These are phyloP conservation scores for Phialocephala sp. DNA, from an alignment of 2,329 filamentous ascomycete genomes.

Conservation along the genomic window DNA sequence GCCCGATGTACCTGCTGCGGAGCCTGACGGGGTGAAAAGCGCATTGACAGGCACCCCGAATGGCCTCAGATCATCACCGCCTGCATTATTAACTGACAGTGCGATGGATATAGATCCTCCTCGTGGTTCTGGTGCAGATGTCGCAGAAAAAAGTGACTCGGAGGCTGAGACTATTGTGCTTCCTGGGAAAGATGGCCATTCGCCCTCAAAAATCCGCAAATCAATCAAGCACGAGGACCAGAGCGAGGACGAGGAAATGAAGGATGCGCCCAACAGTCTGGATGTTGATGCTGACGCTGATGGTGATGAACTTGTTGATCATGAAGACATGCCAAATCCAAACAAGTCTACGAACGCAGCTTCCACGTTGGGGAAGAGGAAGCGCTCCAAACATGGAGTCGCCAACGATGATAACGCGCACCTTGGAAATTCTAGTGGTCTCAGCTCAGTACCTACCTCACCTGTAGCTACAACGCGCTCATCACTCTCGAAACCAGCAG, in stretches of 20 bases:
- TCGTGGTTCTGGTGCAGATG: constrained; percentile 29
- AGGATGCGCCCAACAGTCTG: constrained; percentile 28
- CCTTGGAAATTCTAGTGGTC: constrained; percentile 53
- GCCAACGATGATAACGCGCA: constrained; percentile 34
- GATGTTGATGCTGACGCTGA: constrained; percentile 10
- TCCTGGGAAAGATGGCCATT: constrained; percentile 67
- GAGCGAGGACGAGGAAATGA: constrained; percentile 58
- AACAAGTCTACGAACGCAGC: constrained; percentile 38
- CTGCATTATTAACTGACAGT: constrained; percentile 30
- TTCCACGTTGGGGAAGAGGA: constrained; percentile 54
- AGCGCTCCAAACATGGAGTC: constrained; percentile 47
- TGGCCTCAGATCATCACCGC: constrained; percentile 42
- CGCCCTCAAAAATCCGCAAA: constrained; percentile 67
- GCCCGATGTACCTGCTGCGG: constrained; percentile 26
- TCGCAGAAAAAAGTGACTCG: constrained; percentile 62
- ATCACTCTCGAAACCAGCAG: constrained; percentile 45
- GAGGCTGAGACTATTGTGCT: constrained; percentile 76
- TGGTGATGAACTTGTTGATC: constrained; percentile 18
- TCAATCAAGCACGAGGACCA: constrained; percentile 67
- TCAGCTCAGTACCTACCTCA: constrained; percentile 64
- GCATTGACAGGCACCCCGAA: constrained; percentile 34
- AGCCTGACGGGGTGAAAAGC: constrained; percentile 33
- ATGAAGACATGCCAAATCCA: constrained; percentile 34
- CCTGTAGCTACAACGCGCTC: constrained; percentile 46
- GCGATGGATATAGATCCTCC: constrained; percentile 33